A percentile compares a stretch with the other conserved stretches of the same genome.
These are phyloP conservation scores for Odonthalia washingtoniensis DNA, from an alignment of 31 red algal genomes.

Conservation along the genomic window DNA sequence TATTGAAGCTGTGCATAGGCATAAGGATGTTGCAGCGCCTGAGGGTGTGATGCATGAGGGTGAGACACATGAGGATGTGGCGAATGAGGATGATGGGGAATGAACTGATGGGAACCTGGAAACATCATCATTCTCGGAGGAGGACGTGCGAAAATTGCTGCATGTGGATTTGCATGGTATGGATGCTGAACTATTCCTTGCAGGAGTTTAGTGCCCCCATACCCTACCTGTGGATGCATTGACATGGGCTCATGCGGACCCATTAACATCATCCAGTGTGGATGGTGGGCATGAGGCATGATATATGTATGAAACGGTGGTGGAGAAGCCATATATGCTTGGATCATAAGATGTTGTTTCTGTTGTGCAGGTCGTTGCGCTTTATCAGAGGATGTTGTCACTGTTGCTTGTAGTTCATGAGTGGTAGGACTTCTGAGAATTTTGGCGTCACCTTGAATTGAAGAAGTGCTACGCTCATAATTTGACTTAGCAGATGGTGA, in stretches of 20 bases:
- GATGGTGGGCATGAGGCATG: conserved; percentile 43
- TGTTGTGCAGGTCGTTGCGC: background rate
- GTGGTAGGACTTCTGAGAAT: no score
- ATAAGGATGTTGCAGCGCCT: no score
- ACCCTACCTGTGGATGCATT: no score
- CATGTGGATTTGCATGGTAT: background rate
- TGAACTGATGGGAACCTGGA: conserved; percentile 42
- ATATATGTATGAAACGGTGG: conserved; percentile 48
- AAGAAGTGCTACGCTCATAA: no score
- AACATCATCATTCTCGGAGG: conserved; percentile 68
- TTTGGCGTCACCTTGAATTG: no score
- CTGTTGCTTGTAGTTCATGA: no score
- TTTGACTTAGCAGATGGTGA: no score
- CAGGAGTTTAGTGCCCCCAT: conserved; percentile 31
- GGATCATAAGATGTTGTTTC: background rate
- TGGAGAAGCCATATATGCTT: background rate
- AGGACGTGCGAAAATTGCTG: background rate
- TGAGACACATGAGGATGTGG: no score
- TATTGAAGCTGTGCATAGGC: background rate
- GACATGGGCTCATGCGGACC: no score
- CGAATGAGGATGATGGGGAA: no score
- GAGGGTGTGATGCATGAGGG: no score
- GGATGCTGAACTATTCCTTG: conserved; percentile 27
- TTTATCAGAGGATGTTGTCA: no score
- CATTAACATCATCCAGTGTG: conserved; percentile 56